A percentile compares a stretch with the other conserved stretches of the same genome.
These are phyloP conservation scores for Quercus wislizeni DNA, from an alignment of 306 rosid genomes.

Conservation along the genomic window DNA sequence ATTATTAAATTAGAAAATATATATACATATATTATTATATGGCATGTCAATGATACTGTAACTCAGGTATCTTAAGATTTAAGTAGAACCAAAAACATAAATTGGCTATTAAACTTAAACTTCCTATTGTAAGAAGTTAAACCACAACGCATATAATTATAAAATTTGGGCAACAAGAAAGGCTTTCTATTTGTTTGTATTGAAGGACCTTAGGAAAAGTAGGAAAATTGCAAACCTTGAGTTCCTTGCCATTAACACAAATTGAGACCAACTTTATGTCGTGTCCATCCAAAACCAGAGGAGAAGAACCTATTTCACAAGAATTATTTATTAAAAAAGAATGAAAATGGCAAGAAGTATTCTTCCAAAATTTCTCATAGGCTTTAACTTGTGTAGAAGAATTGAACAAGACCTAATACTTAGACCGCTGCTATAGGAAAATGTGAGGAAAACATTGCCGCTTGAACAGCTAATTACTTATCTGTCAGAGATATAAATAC, in stretches of 20 bases:
- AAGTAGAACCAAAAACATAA: background rate
- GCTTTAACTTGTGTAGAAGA: background rate
- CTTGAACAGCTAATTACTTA: slow-evolving; percentile 15
- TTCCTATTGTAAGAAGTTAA: background rate
- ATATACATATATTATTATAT: background rate
- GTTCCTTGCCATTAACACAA: slow-evolving; percentile 57
- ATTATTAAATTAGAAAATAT: background rate
- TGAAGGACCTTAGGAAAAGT: background rate
- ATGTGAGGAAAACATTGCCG: background rate
- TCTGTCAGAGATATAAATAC: slow-evolving; percentile 12
- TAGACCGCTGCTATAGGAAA: background rate
- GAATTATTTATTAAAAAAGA: slow-evolving; percentile 5
- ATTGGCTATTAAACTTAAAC: background rate
- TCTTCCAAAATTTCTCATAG: background rate
- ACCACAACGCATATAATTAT: background rate
- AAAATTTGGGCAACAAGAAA: background rate
- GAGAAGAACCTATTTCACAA: slow-evolving; percentile 55
- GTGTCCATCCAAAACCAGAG: slow-evolving; percentile 74
- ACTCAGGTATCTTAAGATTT: background rate
- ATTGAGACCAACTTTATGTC: slow-evolving; percentile 70
- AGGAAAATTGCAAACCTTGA: slow-evolving; percentile 51
- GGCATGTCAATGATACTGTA: background rate
- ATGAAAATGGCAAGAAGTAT: background rate
- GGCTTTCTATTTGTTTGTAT: background rate
- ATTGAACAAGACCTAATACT: background rate